Evolutionary conservation across 139 green algal species (phyloP).

Genomic region (Parachlorella kessleri): DNA sequence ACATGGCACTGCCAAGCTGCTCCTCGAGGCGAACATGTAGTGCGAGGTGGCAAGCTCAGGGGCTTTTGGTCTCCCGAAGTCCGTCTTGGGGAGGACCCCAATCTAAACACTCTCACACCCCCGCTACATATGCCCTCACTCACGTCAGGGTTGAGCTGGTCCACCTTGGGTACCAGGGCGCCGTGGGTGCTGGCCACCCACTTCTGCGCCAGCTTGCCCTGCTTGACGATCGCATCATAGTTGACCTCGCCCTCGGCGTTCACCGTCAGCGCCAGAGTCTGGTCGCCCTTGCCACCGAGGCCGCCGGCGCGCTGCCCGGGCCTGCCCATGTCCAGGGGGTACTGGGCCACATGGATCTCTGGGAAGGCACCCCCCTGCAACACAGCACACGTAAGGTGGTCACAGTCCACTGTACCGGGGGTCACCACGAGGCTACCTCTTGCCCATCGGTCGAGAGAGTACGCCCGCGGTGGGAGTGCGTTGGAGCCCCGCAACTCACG

Average conservation of each 20-base stretch:
- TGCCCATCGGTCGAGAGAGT: too few relatives aligned
- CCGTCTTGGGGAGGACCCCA: too few relatives aligned
- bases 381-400: too few relatives aligned
- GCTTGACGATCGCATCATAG: constrained; percentile 88
- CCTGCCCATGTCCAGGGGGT: constrained; percentile 90
- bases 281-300: constrained; percentile 28
- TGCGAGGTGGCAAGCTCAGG: too few relatives aligned
- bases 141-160: constrained; percentile 66
- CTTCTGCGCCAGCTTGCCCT: constrained; percentile 78
- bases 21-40: background rate
- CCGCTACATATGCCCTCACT: background rate
- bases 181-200: constrained; percentile 72
- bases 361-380: constrained; percentile 75
- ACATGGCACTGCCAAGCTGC: too few relatives aligned
- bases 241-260: constrained; percentile 74
- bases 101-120: too few relatives aligned
- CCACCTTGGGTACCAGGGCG: constrained; percentile 89
- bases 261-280: constrained; percentile 82
- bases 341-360: constrained; percentile 92
- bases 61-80: too few relatives aligned
- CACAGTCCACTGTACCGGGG: too few relatives aligned
- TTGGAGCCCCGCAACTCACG: constrained; percentile 52
- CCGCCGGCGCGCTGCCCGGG: constrained; percentile 25
- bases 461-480: too few relatives aligned
- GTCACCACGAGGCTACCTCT: too few relatives aligned